phyloP scores from a whole-genome alignment of 768 basidiomycete genomes.

The Chalciporus chontae region DNA sequence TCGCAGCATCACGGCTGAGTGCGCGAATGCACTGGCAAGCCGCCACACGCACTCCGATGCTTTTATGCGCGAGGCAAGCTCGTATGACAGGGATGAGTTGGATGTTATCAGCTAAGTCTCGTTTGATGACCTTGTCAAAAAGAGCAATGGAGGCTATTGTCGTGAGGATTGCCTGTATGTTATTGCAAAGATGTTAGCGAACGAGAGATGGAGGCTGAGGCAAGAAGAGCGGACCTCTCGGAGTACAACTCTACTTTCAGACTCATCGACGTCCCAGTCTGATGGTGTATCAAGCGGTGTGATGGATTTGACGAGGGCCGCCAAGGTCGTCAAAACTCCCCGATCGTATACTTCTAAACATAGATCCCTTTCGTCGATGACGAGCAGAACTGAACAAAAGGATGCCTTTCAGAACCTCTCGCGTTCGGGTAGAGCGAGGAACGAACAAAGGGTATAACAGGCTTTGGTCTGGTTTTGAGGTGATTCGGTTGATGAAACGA shows the following conservation, averaged over 20 bases:
- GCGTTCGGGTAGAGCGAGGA: background rate
- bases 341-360: constrained; percentile 70
- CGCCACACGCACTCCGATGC: constrained; percentile 77
- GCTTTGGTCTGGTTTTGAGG: constrained; percentile 54
- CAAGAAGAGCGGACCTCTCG: constrained; percentile 50
- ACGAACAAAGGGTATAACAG: constrained; percentile 74
- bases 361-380: constrained; percentile 64
- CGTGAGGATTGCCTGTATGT: constrained; percentile 62
- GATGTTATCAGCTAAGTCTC: constrained; percentile 58
- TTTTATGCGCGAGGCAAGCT: constrained; percentile 52
- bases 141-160: constrained; percentile 70
- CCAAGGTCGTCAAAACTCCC: constrained; percentile 58
- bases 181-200: background rate
- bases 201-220: background rate
- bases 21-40: constrained; percentile 85
- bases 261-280: constrained; percentile 70
- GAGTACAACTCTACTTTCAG: constrained; percentile 50
- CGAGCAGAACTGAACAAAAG: constrained; percentile 50
- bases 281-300: constrained; percentile 44
- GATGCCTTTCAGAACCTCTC: background rate
- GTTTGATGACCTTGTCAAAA: constrained; percentile 69
- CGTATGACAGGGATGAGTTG: constrained; percentile 54
- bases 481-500: constrained; percentile 42
- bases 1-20: constrained; percentile 72
- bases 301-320: constrained; percentile 46